Evolutionary conservation across 495 filamentous ascomycete genomes (phyloP).

Genomic region (Lepraria neglecta): DNA sequence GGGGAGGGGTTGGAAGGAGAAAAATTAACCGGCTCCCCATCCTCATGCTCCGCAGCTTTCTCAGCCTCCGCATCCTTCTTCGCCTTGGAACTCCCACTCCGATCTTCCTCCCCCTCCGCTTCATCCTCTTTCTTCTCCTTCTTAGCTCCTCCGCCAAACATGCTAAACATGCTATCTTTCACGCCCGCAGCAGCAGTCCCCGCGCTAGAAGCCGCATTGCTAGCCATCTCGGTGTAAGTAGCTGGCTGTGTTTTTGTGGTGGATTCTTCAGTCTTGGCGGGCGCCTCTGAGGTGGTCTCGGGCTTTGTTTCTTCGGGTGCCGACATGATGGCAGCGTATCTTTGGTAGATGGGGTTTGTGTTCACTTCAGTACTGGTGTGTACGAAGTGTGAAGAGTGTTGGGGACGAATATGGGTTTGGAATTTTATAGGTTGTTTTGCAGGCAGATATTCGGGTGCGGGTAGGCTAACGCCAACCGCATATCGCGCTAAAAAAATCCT

Average conservation of each 20-base stretch:
- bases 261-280: slow-evolving; percentile 41
- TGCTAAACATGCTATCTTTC: slow-evolving; percentile 78
- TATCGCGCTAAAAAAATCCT: background rate
- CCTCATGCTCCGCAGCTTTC: slow-evolving; percentile 51
- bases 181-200: slow-evolving; percentile 47
- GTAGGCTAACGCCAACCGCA: slow-evolving; percentile 10
- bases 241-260: slow-evolving; percentile 32
- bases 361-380: background rate
- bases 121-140: slow-evolving; percentile 76
- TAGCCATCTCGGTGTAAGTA: slow-evolving; percentile 35
- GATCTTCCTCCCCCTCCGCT: slow-evolving; percentile 69
- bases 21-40: slow-evolving; percentile 9
- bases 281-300: slow-evolving; percentile 30
- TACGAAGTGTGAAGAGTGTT: background rate
- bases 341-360: slow-evolving; percentile 34
- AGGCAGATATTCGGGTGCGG: background rate
- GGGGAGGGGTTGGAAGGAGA: too few relatives aligned
- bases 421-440: slow-evolving; percentile 5
- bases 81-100: slow-evolving; percentile 80
- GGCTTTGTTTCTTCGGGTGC: slow-evolving; percentile 25
- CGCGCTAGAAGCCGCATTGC: slow-evolving; percentile 31
- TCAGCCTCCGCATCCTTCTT: slow-evolving; percentile 56
- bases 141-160: slow-evolving; percentile 92
- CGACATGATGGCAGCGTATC: slow-evolving; percentile 2
- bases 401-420: background rate